Evolutionary conservation across 371 early-diverging fungal species (phyloP), one percentile per base, ranked within the genome.

Genomic region (Mucor lusitanicus): DNA sequence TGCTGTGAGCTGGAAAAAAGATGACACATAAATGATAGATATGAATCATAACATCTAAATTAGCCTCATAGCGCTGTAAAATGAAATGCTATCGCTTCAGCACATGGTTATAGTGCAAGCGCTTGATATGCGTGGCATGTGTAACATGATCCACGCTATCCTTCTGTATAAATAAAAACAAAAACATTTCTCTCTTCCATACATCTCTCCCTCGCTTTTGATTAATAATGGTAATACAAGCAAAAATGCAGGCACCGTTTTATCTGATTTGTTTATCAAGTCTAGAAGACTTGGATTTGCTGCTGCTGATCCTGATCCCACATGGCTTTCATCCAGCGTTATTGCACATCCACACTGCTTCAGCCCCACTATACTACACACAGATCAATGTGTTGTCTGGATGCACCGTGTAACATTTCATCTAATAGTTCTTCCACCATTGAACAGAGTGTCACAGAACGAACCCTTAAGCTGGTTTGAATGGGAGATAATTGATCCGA

Each of bases 231-330:
- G 55, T 55, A 28, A 55, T 55, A 55, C 55, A 55, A 17, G n/a
- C n/a, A n/a, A n/a, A 55, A 55, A 55, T 55, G 55, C 55, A 55
- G 32, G 55, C 32, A 32, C 17, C 3, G 25, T 32, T 55, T n/a
- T 55, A 55, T 32, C 28, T 27, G 55, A 55, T 55, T 55, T 55
- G 55, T 55, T 55, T 55, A 55, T n/a, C 30, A 17, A 55, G 55
- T 55, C 55, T 55, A 55, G 55, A 55, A 32, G 32, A 13, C 19
- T 21, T 55, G 28, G 17, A 55, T 55, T 30, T 30, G 30, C 30
- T 30, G n/a, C n/a, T n/a, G 9, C 23, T 21, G 21, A 21, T 54
- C 15, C 46, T 21, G 23, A 46, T n/a, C 23, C 30, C 30, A 30
- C 48, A 46, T 46, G n/a, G 48, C 48, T 21, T 23, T 46, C 2